Base-by-base conservation (phyloP, 1,139 yeast genomes). In the Blastobotrys buckinghamii region DNA sequence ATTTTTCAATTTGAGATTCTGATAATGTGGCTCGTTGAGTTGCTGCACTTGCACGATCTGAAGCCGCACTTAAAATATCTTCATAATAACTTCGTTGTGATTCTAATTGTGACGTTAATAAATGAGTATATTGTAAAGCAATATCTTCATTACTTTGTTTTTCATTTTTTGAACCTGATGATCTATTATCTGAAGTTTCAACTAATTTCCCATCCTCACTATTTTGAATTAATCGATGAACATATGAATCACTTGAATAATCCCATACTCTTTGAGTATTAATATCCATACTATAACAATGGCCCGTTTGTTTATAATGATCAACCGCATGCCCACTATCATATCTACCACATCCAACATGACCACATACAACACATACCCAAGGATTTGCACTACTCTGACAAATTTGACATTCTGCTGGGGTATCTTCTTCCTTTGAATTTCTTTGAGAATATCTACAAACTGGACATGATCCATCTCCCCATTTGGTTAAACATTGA, bases 231-330 rank as follows among this genome's bases (percentile, higher is more conserved):
- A 90, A 68, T 46, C 97, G 70, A 67, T 90, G 97, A 6, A 90
- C 97, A 64, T 89, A 90, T 54, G 81, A 82, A 62, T 90, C 97
- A 1, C 92, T 92, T 0, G 92, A 90, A 64, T 90, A 90, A 64
- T 90, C 97, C 97, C 97, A 90, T 1, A 90, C 96, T 44, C 97
- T 71, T 53, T 90, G 94, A 0, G 95, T 79, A 16, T 74, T 71
- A 41, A 85, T 72, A 62, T 89, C 96, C 96, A 90, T 88, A 0
- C 96, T 86, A 68, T 87, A 90, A 61, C 96, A 86, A 65, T 90
- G 97, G 2, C 86, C 84, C 0, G 95, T 82, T 15, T 72, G 72
- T 17, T 81, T 77, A 64, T 80, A 89, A 65, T 90, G 97, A 55
- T 82, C 79, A 43, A 86, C 77, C 0, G 96, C 95, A 68, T 90